A percentile compares a stretch with the other conserved stretches of the same genome.
phyloP scores from a whole-genome alignment of 441 rosid species.

The Raphanus hybrid region DNA sequence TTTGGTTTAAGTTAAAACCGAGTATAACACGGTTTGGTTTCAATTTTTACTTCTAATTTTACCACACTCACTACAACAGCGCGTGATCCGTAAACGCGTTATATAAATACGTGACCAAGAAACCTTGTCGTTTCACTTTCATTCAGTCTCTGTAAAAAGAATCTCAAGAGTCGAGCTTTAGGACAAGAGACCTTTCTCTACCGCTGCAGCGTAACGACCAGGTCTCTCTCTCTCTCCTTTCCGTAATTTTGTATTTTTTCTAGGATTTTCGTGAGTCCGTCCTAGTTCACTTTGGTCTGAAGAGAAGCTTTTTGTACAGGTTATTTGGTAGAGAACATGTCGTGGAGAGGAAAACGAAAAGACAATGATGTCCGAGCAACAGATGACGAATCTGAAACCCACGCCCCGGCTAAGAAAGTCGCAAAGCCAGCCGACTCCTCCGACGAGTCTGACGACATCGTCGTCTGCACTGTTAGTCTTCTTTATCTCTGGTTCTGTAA shows the following conservation, averaged over 20 bases:
- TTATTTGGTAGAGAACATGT: conserved; percentile 19
- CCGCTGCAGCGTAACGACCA: background rate
- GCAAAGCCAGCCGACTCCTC: conserved; percentile 51
- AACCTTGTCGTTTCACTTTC: conserved; percentile 11
- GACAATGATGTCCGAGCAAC: conserved; percentile 57
- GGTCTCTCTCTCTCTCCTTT: too few relatives aligned
- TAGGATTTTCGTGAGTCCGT: too few relatives aligned
- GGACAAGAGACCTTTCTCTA: conserved; percentile 1
- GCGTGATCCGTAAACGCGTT: conserved; percentile 35
- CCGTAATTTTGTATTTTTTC: too few relatives aligned
- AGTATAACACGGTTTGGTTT: conserved; percentile 20
- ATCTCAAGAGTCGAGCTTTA: background rate
- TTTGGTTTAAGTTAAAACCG: background rate
- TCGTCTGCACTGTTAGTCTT: conserved; percentile 70
- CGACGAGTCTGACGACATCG: conserved; percentile 63
- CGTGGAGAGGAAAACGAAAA: conserved; percentile 77
- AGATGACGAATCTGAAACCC: conserved; percentile 57
- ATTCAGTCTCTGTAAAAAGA: background rate
- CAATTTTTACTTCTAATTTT: background rate
- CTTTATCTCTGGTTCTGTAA: background rate
- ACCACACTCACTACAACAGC: conserved; percentile 28
- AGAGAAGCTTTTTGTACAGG: background rate
- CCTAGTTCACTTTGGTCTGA: too few relatives aligned
- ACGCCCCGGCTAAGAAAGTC: conserved; percentile 68
- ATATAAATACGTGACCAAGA: conserved; percentile 16